Base-by-base conservation (phyloP, 768 basidiomycete genomes). In the Suillus ampliporus region DNA sequence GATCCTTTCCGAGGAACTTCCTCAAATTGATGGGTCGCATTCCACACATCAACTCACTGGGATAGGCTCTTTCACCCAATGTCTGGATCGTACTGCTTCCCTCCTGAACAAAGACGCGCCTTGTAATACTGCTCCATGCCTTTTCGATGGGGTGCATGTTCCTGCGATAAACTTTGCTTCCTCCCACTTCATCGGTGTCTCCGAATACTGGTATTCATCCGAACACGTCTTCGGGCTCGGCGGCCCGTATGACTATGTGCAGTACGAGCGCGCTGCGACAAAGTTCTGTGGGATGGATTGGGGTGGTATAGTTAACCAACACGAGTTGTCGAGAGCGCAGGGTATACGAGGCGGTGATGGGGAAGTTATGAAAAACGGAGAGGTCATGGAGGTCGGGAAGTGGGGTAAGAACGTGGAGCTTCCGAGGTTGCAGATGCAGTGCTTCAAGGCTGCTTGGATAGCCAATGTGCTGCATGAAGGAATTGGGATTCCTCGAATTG, bases 381-480 rank as follows among this genome's bases (percentile, higher is more conserved):
- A 85, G 63, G 74, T 90, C 14, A 82, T 91, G n/a, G 83, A 82
- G 31, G 82, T 84, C 4, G 89, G 88, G 0, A 82, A 83, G 66
- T 93, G 91, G 92, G 85, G 85, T 26, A 80, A 86, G 43, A 78
- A 86, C 60, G 89, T 97, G 62, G 96, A 96, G 73, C 76, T 92
- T 40, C 85, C 92, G 26, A 86, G 97, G 51, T 78, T 99, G 63
- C 87, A 97, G 78, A 92, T 97, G 92, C 97, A 99, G 73, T 99
- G 97, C 74, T 99, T 99, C 88, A 99, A 99, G 76, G 95, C 97
- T 1, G 96, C 97, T 2, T 99, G 97, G 97, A 85, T 99, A 60
- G 89, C 91, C 57, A 98, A 99, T 75, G 91, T 99, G 41, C 77
- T 99, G 2, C 97, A 99, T 68, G 94, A 97, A 72, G 97, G 97